Evolutionary conservation across 2,329 filamentous ascomycete species (phyloP).

Genomic region (Xylariaceae sp.): DNA sequence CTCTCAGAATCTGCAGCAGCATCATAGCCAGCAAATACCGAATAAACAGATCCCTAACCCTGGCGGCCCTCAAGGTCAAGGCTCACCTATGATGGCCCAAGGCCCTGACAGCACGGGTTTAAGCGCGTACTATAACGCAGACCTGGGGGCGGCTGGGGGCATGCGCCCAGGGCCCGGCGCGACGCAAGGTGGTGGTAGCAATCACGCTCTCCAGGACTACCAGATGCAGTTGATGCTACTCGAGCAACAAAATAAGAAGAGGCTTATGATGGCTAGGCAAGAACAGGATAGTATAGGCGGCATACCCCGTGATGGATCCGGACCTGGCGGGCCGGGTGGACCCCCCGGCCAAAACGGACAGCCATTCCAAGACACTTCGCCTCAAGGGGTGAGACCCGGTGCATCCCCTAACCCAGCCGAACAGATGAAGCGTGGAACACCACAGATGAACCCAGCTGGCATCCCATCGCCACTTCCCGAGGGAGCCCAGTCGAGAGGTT

Average conservation of each 20-base stretch:
- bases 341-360: conserved; percentile 64
- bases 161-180: conserved; percentile 62
- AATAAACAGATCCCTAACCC: conserved; percentile 79
- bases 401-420: conserved; percentile 79
- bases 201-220: conserved; percentile 84
- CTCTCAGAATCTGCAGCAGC: conserved; percentile 81
- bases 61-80: conserved; percentile 73
- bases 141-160: conserved; percentile 61
- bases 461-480: conserved; percentile 76
- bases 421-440: conserved; percentile 79
- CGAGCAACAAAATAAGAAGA: conserved; percentile 87
- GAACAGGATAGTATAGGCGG: conserved; percentile 72
- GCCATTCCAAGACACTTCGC: conserved; percentile 72
- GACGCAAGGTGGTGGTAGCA: conserved; percentile 62
- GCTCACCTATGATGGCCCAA: conserved; percentile 80
- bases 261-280: conserved; percentile 81
- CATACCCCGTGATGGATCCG: conserved; percentile 57
- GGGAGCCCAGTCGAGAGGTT: conserved; percentile 68
- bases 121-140: conserved; percentile 67
- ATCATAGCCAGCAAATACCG: conserved; percentile 81
- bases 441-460: conserved; percentile 71
- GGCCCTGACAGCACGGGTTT: conserved; percentile 69
- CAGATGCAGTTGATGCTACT: conserved; percentile 89
- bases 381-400: conserved; percentile 69
- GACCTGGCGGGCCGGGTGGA: conserved; percentile 51